Conservation (phyloP, 805 yeast species). For the Zygosaccharomyces lentus region DNA sequence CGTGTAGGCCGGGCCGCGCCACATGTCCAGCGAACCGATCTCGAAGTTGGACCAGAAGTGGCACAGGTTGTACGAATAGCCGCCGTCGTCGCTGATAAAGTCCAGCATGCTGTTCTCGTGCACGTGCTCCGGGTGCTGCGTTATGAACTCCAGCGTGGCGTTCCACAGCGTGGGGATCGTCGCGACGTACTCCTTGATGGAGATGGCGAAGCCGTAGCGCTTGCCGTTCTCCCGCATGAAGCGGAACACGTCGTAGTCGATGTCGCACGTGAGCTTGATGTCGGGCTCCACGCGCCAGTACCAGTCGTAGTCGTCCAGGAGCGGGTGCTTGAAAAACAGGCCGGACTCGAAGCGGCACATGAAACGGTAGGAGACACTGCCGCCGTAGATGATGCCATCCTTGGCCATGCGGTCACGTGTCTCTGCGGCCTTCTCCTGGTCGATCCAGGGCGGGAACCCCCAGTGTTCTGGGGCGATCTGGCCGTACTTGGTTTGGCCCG, state of each 20-base stretch:
- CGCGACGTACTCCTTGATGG: slow-evolving; percentile 66
- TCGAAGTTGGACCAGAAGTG: slow-evolving; percentile 84
- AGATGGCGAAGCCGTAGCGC: slow-evolving; percentile 71
- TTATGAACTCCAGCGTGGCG: slow-evolving; percentile 57
- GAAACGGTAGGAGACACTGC: slow-evolving; percentile 68
- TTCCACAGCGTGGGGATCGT: slow-evolving; percentile 79
- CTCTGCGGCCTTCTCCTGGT: slow-evolving; percentile 58
- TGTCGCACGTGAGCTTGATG: slow-evolving; percentile 74
- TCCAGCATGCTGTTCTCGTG: slow-evolving; percentile 61
- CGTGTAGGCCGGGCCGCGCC: slow-evolving; percentile 54
- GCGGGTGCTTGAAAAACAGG: slow-evolving; percentile 75
- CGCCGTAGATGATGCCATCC: slow-evolving; percentile 57
- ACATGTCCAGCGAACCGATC: slow-evolving; percentile 66
- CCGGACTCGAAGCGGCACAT: slow-evolving; percentile 94
- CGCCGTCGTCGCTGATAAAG: slow-evolving; percentile 68
- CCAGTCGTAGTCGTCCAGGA: slow-evolving; percentile 73
- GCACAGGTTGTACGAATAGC: slow-evolving; percentile 59
- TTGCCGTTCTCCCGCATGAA: slow-evolving; percentile 75
- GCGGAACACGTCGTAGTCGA: slow-evolving; percentile 75
- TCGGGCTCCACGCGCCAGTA: slow-evolving; percentile 96
- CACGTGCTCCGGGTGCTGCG: slow-evolving; percentile 54
- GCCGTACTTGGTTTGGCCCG: slow-evolving; percentile 79
- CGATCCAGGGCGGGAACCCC: slow-evolving; percentile 84
- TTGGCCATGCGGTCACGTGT: slow-evolving; percentile 51
- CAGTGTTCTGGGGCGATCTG: slow-evolving; percentile 79